Evolutionary conservation across 495 filamentous ascomycete genomes (phyloP).

Genomic region (Annulohypoxylon bovei): DNA sequence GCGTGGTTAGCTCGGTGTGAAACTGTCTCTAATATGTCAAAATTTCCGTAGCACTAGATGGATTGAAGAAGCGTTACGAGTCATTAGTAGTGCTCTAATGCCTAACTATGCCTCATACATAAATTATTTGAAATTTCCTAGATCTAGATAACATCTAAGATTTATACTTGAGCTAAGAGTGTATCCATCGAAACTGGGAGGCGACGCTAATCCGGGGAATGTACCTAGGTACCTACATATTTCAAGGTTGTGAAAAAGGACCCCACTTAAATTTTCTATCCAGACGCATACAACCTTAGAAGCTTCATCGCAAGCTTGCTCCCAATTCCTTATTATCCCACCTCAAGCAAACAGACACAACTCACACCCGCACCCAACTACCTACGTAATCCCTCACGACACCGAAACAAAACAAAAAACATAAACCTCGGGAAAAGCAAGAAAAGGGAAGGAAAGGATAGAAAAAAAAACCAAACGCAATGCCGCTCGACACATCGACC

Average conservation of each 20-base stretch:
- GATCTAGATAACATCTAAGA: neutral
- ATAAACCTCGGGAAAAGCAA: neutral
- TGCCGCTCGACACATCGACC: conserved; percentile 91
- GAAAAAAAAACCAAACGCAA: conserved; percentile 45
- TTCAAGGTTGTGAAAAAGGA: neutral
- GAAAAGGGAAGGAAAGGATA: neutral
- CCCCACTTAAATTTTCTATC: conserved; percentile 45
- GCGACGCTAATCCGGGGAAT: neutral
- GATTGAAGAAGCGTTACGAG: neutral
- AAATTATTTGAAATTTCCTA: neutral
- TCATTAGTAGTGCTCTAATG: neutral
- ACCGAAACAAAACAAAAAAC: neutral
- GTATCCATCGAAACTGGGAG: neutral
- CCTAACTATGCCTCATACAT: too few relatives aligned
- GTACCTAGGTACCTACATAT: neutral
- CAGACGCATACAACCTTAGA: neutral
- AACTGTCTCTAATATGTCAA: neutral
- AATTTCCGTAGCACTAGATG: neutral
- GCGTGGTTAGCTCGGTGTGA: neutral
- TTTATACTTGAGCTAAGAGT: neutral
- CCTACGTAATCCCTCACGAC: neutral
- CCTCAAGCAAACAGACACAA: neutral
- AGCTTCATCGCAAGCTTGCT: neutral
- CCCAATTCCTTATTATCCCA: neutral
- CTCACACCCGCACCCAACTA: neutral